Base-by-base conservation (phyloP, 495 filamentous ascomycete genomes). In the Paragyromitra xinjiangensis region DNA sequence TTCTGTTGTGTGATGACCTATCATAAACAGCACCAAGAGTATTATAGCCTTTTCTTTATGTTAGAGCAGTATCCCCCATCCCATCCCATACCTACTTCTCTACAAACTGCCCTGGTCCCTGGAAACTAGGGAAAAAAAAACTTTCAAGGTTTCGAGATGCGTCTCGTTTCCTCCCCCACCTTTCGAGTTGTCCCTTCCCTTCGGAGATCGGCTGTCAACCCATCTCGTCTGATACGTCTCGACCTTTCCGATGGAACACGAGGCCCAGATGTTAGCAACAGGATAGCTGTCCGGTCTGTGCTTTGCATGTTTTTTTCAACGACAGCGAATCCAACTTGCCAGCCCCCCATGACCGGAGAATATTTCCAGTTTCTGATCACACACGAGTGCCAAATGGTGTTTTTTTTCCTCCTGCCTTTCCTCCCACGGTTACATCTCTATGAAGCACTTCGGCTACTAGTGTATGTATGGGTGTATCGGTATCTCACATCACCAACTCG, bases 81-180 rank as follows among this genome's bases (percentile, higher is more conserved):
- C 29, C 24, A 29, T 64, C 37, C 50, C 16, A 26, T 19, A 26
- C 56, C 42, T 16, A 34, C 39, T 24, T 40, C 45, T 70, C 40
- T 62, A 64, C 51, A 74, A 69, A 61, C 71, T 19, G 51, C 59
- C 74, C 73, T 61, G 61, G 74, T 73, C 74, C 74, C 70, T 77
- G 74, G 68, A 73, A 73, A 66, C 69, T 14, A 42, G 22, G 34
- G 44, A 44, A n/a, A 39, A 58, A 69, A 75, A 63, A 71, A 40
- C 19, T 19, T 50, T 40, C 29, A 51, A 63, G 68, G 55, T 74
- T 69, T 69, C 71, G 71, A 53, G 71, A 69, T 74, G 53, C 64
- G 40, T 74, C 63, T 66, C 48, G 53, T 29, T 56, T 56, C 22
- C 37, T 71, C 56, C 74, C 74, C 69, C 69, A 77, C 69, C 70